Base-by-base conservation (phyloP, 306 rosid species). In the Prunus fruticosa region DNA sequence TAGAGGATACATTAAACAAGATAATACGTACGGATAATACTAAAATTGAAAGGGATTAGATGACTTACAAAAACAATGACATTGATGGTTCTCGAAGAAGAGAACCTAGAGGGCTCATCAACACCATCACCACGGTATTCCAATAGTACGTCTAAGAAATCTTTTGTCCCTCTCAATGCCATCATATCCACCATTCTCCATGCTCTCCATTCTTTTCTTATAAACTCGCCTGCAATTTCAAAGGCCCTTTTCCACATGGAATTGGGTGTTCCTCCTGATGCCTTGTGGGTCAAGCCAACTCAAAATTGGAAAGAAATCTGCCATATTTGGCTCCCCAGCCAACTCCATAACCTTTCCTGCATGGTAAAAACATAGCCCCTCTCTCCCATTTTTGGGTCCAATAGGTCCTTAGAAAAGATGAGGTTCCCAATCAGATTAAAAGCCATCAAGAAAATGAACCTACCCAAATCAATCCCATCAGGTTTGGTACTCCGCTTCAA, bases 361-460 rank as follows among this genome's bases (percentile, higher is more conserved):
- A 51, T 93, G 97, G 71, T 75, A 47, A 64, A 64, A 93, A 93
- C 34, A 25, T 71, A 1, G 72, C 86, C 8, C 98, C 98, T 72
- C 88, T 89, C 79, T 84, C 89, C 20, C 86, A 88, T 15, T 86
- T 86, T 69, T 10, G 88, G 77, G 18, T 88, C 91, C 80, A 91
- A 56, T 64, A 93, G 84, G 70, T 93, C 98, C 82, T 79, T 88
- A 1, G 98, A 93, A 54, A 93, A 93, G 28, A 93, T 84, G 6
- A 93, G 86, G 72, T 93, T 93, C 41, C 96, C 96, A n/a, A 93
- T 88, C 18, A 91, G 86, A 76, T 93, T 93, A 57, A 93, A 93
- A 18, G 84, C 56, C 98, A 93, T 93, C 60, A 88, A 72, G 87
- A 93, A 91, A 47, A 89, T 63, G 18, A 78, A 87, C 67, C 82